Base-by-base conservation (phyloP, 1,284 basidiomycete species). In the Malassezia obtusa region DNA sequence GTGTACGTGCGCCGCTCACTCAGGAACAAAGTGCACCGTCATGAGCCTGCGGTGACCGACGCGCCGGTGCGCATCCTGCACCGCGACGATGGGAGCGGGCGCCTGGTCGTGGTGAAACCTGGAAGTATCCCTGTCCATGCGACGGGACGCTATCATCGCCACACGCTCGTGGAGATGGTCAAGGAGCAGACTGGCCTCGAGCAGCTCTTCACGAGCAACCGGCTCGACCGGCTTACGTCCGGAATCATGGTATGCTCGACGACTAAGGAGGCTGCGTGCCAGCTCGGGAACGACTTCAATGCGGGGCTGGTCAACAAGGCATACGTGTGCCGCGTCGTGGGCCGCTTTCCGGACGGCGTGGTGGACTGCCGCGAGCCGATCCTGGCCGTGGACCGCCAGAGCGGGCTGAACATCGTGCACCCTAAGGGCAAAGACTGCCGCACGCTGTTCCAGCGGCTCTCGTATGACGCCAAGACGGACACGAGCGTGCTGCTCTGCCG, bases 171-270 rank as follows among this genome's bases (percentile, higher is more conserved):
- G 1, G 86, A 90, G 71, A 86, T 96, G 31, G 79, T 98, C 35
- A 82, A 85, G 64, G 77, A 83, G 43, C 91, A 96, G 54, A 85
- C 89, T 65, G 86, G 85, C 1, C 84, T 86, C 57, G 77, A 83
- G 46, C 86, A 86, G 67, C 83, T 85, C 26, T 89, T 88, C 75
- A 85, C 92, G 55, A 85, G 90, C 35, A 99, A 98, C 73, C 82
- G 94, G 44, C 78, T 99, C 41, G 94, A 99, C 76, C 80, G 94
- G 45, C 78, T 98, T 17, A 98, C 94, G 0, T 92, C 89, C 0
- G 94, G 94, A 4, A 79, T 96, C 50, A 92, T 99, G 90, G 87
- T 99, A 61, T 80, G 95, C 49, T 88, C 89, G 0, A 79, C 90
- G 12, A 84, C 84, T 12, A 78, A 83, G 1, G 77, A 82, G 41